phyloP scores from a whole-genome alignment of 2,329 filamentous ascomycete genomes.

The Verticillium longisporum region DNA sequence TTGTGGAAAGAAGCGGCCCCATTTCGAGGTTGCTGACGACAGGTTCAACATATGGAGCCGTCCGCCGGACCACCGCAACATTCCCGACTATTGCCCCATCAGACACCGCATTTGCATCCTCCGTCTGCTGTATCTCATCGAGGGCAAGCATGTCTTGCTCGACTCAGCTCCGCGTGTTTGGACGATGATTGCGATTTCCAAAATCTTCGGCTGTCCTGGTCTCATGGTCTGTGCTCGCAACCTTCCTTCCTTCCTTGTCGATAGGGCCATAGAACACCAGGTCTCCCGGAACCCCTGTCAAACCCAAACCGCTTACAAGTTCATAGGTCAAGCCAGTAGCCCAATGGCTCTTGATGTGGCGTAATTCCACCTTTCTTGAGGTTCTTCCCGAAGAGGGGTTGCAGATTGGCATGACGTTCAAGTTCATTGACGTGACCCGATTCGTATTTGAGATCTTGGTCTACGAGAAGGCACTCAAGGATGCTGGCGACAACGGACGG shows the following conservation, averaged over 20 bases:
- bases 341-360: constrained; percentile 49
- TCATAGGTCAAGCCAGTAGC: constrained; percentile 37
- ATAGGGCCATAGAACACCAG: too few species aligned
- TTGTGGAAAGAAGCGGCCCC: constrained; percentile 13
- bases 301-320: not conserved
- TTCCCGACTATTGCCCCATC: constrained; percentile 55
- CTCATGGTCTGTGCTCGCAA: constrained; percentile 20
- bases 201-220: constrained; percentile 45
- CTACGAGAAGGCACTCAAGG: constrained; percentile 50
- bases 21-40: not conserved
- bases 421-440: constrained; percentile 34
- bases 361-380: constrained; percentile 54
- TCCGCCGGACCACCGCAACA: constrained; percentile 22
- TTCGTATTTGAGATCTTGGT: constrained; percentile 54
- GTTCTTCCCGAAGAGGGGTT: constrained; percentile 55
- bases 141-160: constrained; percentile 45
- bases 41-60: not conserved
- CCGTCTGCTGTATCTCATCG: constrained; percentile 52
- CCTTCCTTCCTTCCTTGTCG: not conserved
- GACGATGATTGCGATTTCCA: constrained; percentile 58
- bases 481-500: constrained; percentile 17
- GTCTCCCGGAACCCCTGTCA: not conserved
- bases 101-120: constrained; percentile 60
- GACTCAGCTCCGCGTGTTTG: constrained; percentile 62
- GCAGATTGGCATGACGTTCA: constrained; percentile 44